These are phyloP conservation scores for Ascomycota sp. DNA, from an alignment of 2,329 filamentous ascomycete genomes.

Conservation along the genomic window DNA sequence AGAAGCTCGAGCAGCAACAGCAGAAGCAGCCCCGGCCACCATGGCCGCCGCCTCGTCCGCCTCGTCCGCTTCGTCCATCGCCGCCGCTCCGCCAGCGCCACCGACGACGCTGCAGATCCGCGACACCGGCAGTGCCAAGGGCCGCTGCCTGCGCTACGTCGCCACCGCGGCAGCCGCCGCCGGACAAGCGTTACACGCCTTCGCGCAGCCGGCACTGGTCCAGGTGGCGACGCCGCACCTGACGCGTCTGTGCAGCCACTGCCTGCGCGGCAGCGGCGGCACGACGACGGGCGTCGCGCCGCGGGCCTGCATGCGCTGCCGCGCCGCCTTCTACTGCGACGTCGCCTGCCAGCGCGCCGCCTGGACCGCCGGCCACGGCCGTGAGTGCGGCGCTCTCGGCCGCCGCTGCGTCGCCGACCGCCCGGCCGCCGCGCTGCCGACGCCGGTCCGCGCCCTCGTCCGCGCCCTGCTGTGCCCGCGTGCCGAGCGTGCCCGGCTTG, in stretches of 20 bases:
- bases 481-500: constrained; percentile 13
- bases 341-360: constrained; percentile 30
- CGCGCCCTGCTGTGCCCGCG: constrained; percentile 24
- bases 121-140: constrained; percentile 12
- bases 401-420: constrained; percentile 5
- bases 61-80: no score
- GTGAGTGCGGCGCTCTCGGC: constrained; percentile 30
- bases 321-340: constrained; percentile 32
- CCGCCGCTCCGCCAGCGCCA: not conserved
- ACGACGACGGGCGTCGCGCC: no score
- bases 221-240: constrained; percentile 24
- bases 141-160: constrained; percentile 26
- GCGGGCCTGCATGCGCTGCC: constrained; percentile 31
- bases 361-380: constrained; percentile 30
- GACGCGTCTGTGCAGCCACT: constrained; percentile 25
- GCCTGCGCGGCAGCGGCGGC: constrained; percentile 16
- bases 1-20: no score
- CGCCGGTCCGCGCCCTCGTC: constrained; percentile 31
- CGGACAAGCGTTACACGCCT: constrained; percentile 24
- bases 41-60: no score
- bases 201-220: constrained; percentile 20
- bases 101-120: constrained; percentile 8
- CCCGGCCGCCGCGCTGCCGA: constrained; percentile 21
- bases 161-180: constrained; percentile 21
- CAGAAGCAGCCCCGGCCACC: no score